Base-by-base conservation (phyloP, 2,329 filamentous ascomycete species). In the Diplodia intermedia region DNA sequence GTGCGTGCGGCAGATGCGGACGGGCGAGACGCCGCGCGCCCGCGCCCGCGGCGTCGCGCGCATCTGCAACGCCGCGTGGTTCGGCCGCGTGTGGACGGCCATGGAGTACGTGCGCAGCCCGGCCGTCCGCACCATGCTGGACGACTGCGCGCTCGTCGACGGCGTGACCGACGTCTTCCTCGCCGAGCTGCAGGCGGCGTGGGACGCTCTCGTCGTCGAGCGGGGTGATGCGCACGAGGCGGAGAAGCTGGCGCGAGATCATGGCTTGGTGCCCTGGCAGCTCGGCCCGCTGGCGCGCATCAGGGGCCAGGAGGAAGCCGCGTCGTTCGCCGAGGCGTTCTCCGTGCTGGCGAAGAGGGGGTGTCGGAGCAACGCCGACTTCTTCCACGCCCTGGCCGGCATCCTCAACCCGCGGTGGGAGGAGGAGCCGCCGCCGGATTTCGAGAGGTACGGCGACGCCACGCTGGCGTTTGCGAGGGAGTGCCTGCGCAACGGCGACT, bases 31-130 rank as follows among this genome's bases (percentile, higher is more conserved):
- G 3, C 23, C 31, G 15, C 50, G 14, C 11, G 50, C 23, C 3
- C 50, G 70, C 4, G 38, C 68, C 14, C 15, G n/a, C 1, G 71
- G 68, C 14, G 66, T 72, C 20, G 50, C 26, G 9, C 50, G 50
- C 23, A 33, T 53, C 9, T 72, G 70, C 62, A 72, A 71, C 50
- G 61, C 71, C 14, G 66, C 29, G 36, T 72, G 70, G 70, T 71
- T 70, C 57, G 68, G 68, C 55, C 68, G 71, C 31, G 68, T 71
- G 2, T 72, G 71, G 70, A 71, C 71, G 1, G 71, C 66, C 2
- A 71, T 72, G 70, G 71, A 72, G 56, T 69, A 65, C 26, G 67
- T 71, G 6, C 69, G 69, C n/a, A 71, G 69, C 53, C 50, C 40
- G 1, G 50, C 66, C 18, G 49, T 69, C 9, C 53, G 68, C 15